These are phyloP conservation scores for Grosmannia huntii DNA, from an alignment of 2,329 filamentous ascomycete species.

Conservation along the genomic window DNA sequence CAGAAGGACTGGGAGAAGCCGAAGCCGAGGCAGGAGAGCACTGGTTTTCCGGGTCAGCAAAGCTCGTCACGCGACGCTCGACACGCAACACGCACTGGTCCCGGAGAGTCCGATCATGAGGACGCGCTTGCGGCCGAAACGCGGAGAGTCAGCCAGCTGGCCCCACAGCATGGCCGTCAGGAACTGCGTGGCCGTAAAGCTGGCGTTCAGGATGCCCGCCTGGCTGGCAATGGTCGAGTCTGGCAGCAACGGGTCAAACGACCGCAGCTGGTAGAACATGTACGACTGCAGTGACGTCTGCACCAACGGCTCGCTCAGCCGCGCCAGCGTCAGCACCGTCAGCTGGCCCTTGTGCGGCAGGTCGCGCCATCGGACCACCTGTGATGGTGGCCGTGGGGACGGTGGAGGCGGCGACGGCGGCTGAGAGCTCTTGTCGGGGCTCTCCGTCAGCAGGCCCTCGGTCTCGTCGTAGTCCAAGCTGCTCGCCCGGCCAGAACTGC, in stretches of 20 bases:
- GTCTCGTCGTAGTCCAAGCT: not conserved
- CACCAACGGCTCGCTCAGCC: slow-evolving; percentile 70
- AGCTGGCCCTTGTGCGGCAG: slow-evolving; percentile 69
- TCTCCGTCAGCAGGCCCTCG: not conserved
- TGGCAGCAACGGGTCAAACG: slow-evolving; percentile 45
- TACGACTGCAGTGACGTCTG: slow-evolving; percentile 69
- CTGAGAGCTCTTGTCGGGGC: not conserved
- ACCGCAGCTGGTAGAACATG: slow-evolving; percentile 81
- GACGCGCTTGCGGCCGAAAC: slow-evolving; percentile 62
- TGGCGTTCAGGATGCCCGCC: slow-evolving; percentile 64
- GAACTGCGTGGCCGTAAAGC: slow-evolving; percentile 74
- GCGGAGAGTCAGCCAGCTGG: slow-evolving; percentile 48
- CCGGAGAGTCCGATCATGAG: slow-evolving; percentile 65
- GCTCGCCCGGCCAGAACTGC: not conserved
- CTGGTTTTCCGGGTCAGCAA: slow-evolving; percentile 9
- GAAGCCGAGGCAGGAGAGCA: slow-evolving; percentile 53
- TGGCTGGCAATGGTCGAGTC: slow-evolving; percentile 60
- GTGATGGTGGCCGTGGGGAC: not conserved
- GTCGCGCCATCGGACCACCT: slow-evolving; percentile 50
- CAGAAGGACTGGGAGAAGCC: slow-evolving; percentile 55
- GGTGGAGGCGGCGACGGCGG: not conserved
- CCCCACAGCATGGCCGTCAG: slow-evolving; percentile 77
- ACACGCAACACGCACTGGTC: slow-evolving; percentile 27
- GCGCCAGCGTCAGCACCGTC: slow-evolving; percentile 61
- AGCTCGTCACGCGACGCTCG: fast-evolving